These are phyloP conservation scores for Fraxinus albicans DNA, from an alignment of 305 asterid species.

Conservation along the genomic window DNA sequence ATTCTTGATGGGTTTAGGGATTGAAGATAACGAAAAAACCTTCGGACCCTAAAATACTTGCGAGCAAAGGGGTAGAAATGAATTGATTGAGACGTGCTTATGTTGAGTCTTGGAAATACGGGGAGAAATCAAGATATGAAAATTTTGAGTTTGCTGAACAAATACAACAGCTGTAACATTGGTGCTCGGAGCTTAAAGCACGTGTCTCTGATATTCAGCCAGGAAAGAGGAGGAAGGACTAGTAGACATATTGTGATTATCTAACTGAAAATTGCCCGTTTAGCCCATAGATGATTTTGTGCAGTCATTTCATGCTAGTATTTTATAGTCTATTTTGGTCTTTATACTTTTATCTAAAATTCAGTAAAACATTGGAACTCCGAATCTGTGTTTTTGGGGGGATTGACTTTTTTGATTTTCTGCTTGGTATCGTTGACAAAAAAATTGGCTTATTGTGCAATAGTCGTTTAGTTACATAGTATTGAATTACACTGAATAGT, in stretches of 20 bases:
- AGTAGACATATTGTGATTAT: conserved; percentile 49
- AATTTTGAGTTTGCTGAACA: no score
- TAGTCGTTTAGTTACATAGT: neutral
- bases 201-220: no score
- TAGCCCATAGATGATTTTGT: conserved; percentile 21
- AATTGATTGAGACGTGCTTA: no score
- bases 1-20: no score
- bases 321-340: neutral
- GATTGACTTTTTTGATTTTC: neutral
- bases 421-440: neutral
- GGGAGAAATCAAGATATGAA: no score
- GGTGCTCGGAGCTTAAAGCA: no score
- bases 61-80: no score
- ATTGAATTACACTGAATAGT: neutral
- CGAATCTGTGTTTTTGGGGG: neutral
- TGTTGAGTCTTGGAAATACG: no score
- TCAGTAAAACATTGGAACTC: neutral
- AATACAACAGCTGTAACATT: no score
- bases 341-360: neutral
- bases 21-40: no score
- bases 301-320: conserved; percentile 21
- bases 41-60: no score
- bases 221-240: no score
- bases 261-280: neutral
- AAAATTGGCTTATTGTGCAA: neutral